Conservation (phyloP, 225 moss, liverwort and hornwort genomes). For the Sphagnum tenellum region DNA sequence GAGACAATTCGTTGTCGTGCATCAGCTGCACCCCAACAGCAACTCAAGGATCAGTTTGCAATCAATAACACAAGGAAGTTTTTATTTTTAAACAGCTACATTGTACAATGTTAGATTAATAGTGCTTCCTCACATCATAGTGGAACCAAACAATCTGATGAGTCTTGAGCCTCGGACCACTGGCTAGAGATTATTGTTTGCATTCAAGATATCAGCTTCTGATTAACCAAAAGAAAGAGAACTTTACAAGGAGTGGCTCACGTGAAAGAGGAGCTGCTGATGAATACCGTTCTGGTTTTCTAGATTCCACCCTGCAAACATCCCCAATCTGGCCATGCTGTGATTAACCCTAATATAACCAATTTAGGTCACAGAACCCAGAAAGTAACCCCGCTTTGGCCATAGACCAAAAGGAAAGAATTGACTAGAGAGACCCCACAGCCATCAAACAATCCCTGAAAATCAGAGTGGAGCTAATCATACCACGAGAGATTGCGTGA, state of each 20-base stretch:
- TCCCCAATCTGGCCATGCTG: neutral
- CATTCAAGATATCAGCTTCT: no score
- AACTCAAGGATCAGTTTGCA: neutral
- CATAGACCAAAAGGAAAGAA: no score
- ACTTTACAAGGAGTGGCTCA: constrained; percentile 14
- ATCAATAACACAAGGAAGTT: neutral
- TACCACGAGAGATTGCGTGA: constrained; percentile 61
- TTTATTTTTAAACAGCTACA: neutral
- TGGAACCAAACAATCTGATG: no score
- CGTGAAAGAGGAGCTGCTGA: constrained; percentile 96
- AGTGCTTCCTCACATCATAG: no score
- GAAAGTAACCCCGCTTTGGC: no score
- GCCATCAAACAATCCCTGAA: no score
- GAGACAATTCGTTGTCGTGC: constrained; percentile 96
- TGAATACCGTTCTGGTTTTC: constrained; percentile 96
- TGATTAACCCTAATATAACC: neutral
- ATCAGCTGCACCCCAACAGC: constrained; percentile 57
- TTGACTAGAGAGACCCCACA: no score
- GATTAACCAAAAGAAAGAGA: no score
- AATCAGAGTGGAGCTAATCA: constrained; percentile 1
- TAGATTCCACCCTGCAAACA: constrained; percentile 76
- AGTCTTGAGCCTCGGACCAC: no score
- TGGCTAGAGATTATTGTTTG: no score
- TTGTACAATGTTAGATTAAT: no score
- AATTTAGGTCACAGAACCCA: neutral